Base-by-base conservation (phyloP, 495 filamentous ascomycete genomes). In the Hyaloscypha bicolor region DNA sequence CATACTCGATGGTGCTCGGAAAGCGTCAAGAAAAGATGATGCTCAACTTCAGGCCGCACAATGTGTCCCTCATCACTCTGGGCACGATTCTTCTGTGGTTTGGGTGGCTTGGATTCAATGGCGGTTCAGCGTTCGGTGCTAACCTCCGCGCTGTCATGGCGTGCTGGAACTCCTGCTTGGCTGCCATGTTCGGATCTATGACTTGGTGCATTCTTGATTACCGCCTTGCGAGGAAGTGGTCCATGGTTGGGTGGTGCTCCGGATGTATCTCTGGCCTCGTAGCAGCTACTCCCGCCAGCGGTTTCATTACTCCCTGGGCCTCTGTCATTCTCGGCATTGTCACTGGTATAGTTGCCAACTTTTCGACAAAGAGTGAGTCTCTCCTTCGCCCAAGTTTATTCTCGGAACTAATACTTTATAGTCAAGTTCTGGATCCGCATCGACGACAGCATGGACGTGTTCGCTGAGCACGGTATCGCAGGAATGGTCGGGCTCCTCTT, bases 11-110 rank as follows among this genome's bases (percentile, higher is more conserved):
- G 88, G 91, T 98, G 48, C 90, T 98, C 63, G 96, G 96, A 64
- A 91, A 93, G 71, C 93, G 96, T 62, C 95, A 97, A 81, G 95
- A 98, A 83, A 96, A 93, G 85, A 97, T 98, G 95, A 96, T 98
- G 90, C 85, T 97, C 76, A 96, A 87, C 77, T 79, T 77, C 85
- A 89, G 92, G 61, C 96, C 95, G 2, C 95, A 99, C 87, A 99
- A 98, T 81, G 94, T 98, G 71, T 97, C 95, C 9, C 84, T 98
- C 71, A 98, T 99, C 77, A 91, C 94, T 9, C 89, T 99, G 71
- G 95, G 95, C 57, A 98, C 95, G 9, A 86, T 96, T 63, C 87
- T 99, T 75, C 91, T 99, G 57, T 98, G 94, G 94, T 97, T 98
- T 76, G 95, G 95, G 73, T 98, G 96, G 95, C 83, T 99, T 67